These are phyloP conservation scores for Claviceps quebecensis DNA, from an alignment of 2,329 filamentous ascomycete species.

Conservation along the genomic window DNA sequence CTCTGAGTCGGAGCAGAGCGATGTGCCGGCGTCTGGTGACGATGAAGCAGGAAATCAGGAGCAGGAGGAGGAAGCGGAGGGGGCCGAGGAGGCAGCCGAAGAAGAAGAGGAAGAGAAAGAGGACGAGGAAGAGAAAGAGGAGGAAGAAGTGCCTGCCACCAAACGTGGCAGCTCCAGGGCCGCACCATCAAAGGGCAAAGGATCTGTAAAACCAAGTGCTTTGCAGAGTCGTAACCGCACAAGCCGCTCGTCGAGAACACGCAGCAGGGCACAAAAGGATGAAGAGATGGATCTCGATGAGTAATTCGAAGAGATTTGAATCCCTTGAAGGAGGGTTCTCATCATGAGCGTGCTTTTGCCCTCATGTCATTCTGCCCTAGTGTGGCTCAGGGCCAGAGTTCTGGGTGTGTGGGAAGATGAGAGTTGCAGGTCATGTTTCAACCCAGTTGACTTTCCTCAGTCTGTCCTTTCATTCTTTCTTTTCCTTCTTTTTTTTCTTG, in stretches of 20 bases:
- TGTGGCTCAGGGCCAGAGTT: not conserved
- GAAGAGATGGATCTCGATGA: conserved; percentile 24
- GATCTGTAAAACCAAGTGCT: conserved; percentile 13
- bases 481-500: too few species aligned
- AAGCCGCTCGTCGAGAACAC: conserved; percentile 13
- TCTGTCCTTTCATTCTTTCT: too few species aligned
- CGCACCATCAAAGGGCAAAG: conserved; percentile 10
- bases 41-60: conserved; percentile 5
- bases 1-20: conserved; percentile 2
- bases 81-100: conserved; percentile 1
- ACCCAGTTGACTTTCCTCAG: too few species aligned
- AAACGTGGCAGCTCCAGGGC: conserved; percentile 15
- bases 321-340: not conserved
- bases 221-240: conserved; percentile 10
- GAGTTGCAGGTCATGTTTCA: too few species aligned
- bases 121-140: conserved; percentile 1
- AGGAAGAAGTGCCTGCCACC: conserved; percentile 8
- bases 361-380: not conserved
- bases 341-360: not conserved
- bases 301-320: conserved; percentile 8
- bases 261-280: conserved; percentile 13
- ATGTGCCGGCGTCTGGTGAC: conserved; percentile 8
- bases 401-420: not conserved
- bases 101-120: conserved; percentile 1
- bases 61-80: not conserved